A percentile compares a stretch with the other conserved stretches of the same genome.
Evolutionary conservation across 2,329 filamentous ascomycete species (phyloP).

Genomic region (Passalora sequoiae): DNA sequence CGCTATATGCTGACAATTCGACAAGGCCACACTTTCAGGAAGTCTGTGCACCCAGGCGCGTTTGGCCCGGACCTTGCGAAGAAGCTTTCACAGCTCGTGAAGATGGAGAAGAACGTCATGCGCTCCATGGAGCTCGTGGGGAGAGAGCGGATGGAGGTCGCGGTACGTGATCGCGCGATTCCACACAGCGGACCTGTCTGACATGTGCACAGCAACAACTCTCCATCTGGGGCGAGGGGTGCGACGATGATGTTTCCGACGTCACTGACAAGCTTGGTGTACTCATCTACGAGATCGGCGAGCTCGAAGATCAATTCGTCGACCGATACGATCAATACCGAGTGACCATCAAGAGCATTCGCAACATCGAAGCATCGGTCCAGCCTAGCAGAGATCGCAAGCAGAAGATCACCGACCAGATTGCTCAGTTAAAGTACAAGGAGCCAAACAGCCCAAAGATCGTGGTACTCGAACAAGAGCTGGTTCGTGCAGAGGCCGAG

Average conservation of each 20-base stretch:
- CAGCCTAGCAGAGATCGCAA: constrained; percentile 98
- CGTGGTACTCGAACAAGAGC: constrained; percentile 94
- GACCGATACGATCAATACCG: constrained; percentile 99
- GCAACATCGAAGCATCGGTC: constrained; percentile 97
- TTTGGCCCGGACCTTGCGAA: constrained; percentile 86
- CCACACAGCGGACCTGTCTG: not conserved
- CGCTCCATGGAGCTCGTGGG: constrained; percentile 93
- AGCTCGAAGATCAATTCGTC: constrained; percentile 96
- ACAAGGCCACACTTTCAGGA: constrained; percentile 64
- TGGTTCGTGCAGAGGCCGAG: constrained; percentile 95
- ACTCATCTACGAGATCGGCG: constrained; percentile 94
- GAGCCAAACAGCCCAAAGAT: constrained; percentile 97
- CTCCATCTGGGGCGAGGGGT: constrained; percentile 91
- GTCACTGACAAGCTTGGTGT: constrained; percentile 98
- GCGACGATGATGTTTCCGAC: constrained; percentile 96
- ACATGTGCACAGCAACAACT: constrained; percentile 74
- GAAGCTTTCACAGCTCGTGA: constrained; percentile 95
- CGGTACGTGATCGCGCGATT: constrained; percentile 56
- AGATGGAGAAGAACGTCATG: constrained; percentile 99
- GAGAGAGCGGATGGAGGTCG: constrained; percentile 95
- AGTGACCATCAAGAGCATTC: constrained; percentile 97
- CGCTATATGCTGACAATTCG: no score
- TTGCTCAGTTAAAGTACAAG: constrained; percentile 98
- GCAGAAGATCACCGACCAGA: constrained; percentile 98
- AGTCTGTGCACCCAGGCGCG: constrained; percentile 64